A percentile compares a stretch with the other conserved stretches of the same genome.
Evolutionary conservation across 1,284 basidiomycete genomes (phyloP).

Genomic region (Melampsora medusae): DNA sequence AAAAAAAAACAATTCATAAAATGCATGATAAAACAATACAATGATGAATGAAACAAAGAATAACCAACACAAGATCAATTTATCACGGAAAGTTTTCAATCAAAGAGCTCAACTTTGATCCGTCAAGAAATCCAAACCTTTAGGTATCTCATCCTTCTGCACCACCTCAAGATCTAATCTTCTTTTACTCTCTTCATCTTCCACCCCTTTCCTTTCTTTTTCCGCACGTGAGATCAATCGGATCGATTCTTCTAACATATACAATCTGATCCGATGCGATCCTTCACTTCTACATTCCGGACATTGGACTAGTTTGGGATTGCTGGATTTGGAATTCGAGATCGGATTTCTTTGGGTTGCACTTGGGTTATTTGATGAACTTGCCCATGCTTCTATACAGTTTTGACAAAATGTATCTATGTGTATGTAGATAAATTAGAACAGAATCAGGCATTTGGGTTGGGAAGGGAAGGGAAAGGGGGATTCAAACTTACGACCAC

Average conservation of each 20-base stretch:
- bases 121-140: too few species aligned
- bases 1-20: too few species aligned
- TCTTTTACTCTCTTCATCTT: conserved; percentile 5
- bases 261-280: conserved; percentile 24
- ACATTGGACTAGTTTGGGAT: conserved; percentile 5
- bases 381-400: conserved; percentile 35
- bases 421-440: not conserved
- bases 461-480: too few species aligned
- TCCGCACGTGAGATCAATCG: conserved; percentile 31
- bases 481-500: conserved; percentile 28
- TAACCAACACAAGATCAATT: too few species aligned
- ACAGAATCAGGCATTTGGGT: too few species aligned
- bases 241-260: conserved; percentile 45
- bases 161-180: conserved; percentile 23
- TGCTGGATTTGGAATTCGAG: not conserved
- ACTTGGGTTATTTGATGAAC: not conserved
- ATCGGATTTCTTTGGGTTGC: not conserved
- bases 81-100: too few species aligned
- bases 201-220: conserved; percentile 12
- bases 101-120: too few species aligned
- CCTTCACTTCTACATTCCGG: conserved; percentile 34
- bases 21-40: too few species aligned
- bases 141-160: not conserved
- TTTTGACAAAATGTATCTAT: conserved; percentile 43
- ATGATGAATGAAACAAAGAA: too few species aligned